Evolutionary conservation across 2,329 filamentous ascomycete genomes (phyloP).

Genomic region (Colletotrichum coccodes): DNA sequence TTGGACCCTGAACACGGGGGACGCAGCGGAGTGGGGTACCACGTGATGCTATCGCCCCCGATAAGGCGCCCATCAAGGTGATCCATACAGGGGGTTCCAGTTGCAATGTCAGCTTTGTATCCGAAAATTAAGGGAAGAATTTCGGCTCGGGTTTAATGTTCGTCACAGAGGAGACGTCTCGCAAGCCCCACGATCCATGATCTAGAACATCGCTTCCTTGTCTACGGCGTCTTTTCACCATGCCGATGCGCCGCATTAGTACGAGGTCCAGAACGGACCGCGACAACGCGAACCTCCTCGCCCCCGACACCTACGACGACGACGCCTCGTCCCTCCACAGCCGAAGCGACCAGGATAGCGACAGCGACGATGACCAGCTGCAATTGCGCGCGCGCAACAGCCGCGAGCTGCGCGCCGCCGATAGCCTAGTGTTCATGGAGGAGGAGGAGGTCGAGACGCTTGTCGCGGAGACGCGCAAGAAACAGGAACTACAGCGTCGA

Average conservation of each 20-base stretch:
- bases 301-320: constrained; percentile 73
- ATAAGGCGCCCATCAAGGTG: constrained; percentile 11
- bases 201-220: neutral
- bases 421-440: constrained; percentile 77
- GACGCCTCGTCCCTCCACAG: constrained; percentile 75
- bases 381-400: constrained; percentile 74
- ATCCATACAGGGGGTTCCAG: constrained; percentile 9
- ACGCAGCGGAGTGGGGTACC: neutral
- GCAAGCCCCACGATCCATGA: constrained; percentile 18
- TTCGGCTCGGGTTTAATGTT: neutral
- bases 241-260: constrained; percentile 28
- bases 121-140: constrained; percentile 13
- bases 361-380: constrained; percentile 80
- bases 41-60: constrained; percentile 12
- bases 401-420: constrained; percentile 75
- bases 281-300: constrained; percentile 63
- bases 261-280: constrained; percentile 29
- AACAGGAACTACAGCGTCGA: constrained; percentile 59
- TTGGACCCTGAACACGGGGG: constrained; percentile 4
- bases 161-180: neutral
- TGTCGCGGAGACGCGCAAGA: constrained; percentile 61
- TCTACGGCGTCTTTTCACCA: constrained; percentile 2
- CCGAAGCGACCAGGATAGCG: constrained; percentile 77
- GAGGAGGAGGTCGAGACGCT: constrained; percentile 77
- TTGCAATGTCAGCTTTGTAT: neutral